phyloP scores from a whole-genome alignment of 1,284 basidiomycete genomes.

The Earliella scabrosa region DNA sequence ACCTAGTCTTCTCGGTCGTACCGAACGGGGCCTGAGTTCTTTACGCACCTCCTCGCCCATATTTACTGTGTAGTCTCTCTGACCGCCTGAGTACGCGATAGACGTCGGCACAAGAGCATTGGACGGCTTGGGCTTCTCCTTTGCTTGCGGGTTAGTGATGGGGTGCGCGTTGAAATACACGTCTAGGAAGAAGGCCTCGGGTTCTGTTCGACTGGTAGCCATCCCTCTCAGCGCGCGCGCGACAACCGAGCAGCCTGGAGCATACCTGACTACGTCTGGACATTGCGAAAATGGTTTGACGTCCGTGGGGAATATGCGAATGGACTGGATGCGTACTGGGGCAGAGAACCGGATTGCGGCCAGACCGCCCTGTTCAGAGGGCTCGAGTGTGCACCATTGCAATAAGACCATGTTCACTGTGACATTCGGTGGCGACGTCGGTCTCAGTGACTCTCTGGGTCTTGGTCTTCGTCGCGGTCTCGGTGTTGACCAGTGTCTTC shows the following conservation, averaged over 20 bases:
- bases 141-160: slow-evolving; percentile 50
- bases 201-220: slow-evolving; percentile 57
- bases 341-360: slow-evolving; percentile 69
- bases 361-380: slow-evolving; percentile 57
- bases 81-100: slow-evolving; percentile 72
- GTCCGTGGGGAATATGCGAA: slow-evolving; percentile 66
- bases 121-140: slow-evolving; percentile 57
- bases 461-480: slow-evolving; percentile 36
- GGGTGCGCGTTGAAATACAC: slow-evolving; percentile 72
- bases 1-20: no score
- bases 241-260: slow-evolving; percentile 11
- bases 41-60: slow-evolving; percentile 60
- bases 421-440: slow-evolving; percentile 12
- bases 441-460: slow-evolving; percentile 33
- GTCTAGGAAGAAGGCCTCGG: slow-evolving; percentile 71
- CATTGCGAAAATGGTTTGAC: slow-evolving; percentile 61
- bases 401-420: slow-evolving; percentile 45
- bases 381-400: slow-evolving; percentile 70
- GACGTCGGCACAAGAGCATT: slow-evolving; percentile 76
- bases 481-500: slow-evolving; percentile 40
- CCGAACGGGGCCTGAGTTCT: no score
- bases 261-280: slow-evolving; percentile 67
- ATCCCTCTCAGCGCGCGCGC: slow-evolving; percentile 10
- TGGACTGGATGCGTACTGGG: slow-evolving; percentile 63
- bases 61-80: slow-evolving; percentile 68